Evolutionary conservation across 768 basidiomycete genomes (phyloP).

Genomic region (Russula griseocarnosa): DNA sequence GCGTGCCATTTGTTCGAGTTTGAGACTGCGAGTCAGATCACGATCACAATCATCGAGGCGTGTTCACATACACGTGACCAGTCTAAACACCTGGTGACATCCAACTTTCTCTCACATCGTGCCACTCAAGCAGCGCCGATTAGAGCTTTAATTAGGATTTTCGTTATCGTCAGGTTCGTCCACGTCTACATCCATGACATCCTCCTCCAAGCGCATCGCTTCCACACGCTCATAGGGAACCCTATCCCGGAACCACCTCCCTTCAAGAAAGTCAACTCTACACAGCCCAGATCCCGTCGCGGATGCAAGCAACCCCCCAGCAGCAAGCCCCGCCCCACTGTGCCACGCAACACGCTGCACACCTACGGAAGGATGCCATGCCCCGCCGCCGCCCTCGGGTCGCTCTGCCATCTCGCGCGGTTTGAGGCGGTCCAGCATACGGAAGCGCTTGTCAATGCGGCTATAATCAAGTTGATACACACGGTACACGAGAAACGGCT

Average conservation of each 20-base stretch:
- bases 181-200: conserved; percentile 32
- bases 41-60: no score
- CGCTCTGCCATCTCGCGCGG: conserved; percentile 60
- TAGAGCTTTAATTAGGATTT: conserved; percentile 12
- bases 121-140: no score
- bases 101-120: no score
- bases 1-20: conserved; percentile 7
- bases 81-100: no score
- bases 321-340: conserved; percentile 59
- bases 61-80: no score
- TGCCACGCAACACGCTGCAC: conserved; percentile 84
- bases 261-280: conserved; percentile 74
- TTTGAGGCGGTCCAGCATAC: conserved; percentile 85
- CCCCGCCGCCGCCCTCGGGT: conserved; percentile 43
- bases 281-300: conserved; percentile 83
- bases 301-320: conserved; percentile 61
- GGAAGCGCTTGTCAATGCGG: conserved; percentile 63
- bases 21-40: no score
- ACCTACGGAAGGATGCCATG: conserved; percentile 77
- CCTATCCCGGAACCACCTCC: conserved; percentile 66
- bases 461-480: conserved; percentile 88
- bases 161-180: conserved; percentile 42
- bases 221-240: conserved; percentile 63
- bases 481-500: conserved; percentile 77
- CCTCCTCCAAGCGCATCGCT: conserved; percentile 54